phyloP scores from a whole-genome alignment of 2,329 filamentous ascomycete species.

The Fusarium sp. region DNA sequence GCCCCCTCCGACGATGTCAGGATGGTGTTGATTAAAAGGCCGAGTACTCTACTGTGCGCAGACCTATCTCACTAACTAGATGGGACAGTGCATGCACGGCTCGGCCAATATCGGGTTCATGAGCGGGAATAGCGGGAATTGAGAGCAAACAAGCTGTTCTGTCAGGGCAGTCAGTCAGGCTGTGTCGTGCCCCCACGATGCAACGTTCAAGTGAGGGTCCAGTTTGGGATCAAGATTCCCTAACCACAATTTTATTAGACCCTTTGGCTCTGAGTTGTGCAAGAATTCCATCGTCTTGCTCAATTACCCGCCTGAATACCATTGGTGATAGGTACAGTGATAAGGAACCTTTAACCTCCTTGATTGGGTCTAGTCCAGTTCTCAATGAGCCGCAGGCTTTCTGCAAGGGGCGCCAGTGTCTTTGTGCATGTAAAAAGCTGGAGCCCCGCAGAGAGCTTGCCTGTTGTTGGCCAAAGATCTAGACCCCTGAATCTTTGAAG shows the following conservation, averaged over 20 bases:
- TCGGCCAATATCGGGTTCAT: conserved; percentile 40
- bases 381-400: conserved; percentile 37
- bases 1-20: conserved; percentile 27
- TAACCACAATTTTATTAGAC: background rate
- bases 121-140: conserved; percentile 21
- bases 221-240: background rate
- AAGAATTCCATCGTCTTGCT: conserved; percentile 15
- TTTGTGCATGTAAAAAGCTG: conserved; percentile 41
- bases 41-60: conserved; percentile 17
- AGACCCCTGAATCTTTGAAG: conserved; percentile 37
- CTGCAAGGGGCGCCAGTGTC: conserved; percentile 38
- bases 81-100: conserved; percentile 29
- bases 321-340: conserved; percentile 13
- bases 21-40: background rate
- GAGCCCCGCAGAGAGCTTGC: conserved; percentile 42
- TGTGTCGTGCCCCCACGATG: conserved; percentile 25
- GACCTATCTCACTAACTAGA: background rate
- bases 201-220: conserved; percentile 4
- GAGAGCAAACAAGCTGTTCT: background rate
- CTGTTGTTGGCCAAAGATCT: conserved; percentile 34
- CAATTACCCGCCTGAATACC: conserved; percentile 5
- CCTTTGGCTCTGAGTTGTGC: conserved; percentile 4
- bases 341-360: conserved; percentile 16
- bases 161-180: background rate
- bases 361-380: conserved; percentile 19